These are phyloP conservation scores for Wickerhamomyces sydowiorum DNA, from an alignment of 805 yeast genomes.

Conservation along the genomic window DNA sequence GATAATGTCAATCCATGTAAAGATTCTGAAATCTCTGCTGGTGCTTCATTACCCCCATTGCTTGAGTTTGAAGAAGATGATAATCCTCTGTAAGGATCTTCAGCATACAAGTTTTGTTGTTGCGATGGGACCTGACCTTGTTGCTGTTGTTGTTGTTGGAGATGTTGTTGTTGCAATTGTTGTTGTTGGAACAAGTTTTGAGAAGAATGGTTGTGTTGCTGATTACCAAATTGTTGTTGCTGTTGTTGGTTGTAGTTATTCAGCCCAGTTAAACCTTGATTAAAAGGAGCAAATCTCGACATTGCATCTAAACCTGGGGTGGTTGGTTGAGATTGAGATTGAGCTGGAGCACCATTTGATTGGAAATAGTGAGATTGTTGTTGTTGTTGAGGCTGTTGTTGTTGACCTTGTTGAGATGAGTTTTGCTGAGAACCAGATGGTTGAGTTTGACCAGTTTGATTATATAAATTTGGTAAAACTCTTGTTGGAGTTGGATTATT, in stretches of 20 bases:
- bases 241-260: neutral
- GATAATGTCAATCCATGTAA: slow-evolving; percentile 19
- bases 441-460: slow-evolving; percentile 21
- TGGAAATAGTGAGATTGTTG: slow-evolving; percentile 27
- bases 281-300: slow-evolving; percentile 17
- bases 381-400: slow-evolving; percentile 13
- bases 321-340: slow-evolving; percentile 21
- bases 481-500: slow-evolving; percentile 26
- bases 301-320: slow-evolving; percentile 25
- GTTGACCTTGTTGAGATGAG: slow-evolving; percentile 11
- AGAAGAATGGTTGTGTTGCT: neutral
- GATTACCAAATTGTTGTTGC: slow-evolving; percentile 5
- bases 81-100: neutral
- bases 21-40: slow-evolving; percentile 15
- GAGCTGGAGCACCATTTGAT: slow-evolving; percentile 1
- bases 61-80: slow-evolving; percentile 4
- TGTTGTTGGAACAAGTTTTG: slow-evolving; percentile 4
- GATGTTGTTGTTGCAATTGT: slow-evolving; percentile 1
- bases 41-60: slow-evolving; percentile 14
- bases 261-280: neutral
- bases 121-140: slow-evolving; percentile 12
- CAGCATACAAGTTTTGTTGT: neutral
- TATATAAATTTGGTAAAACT: slow-evolving; percentile 14
- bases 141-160: slow-evolving; percentile 6
- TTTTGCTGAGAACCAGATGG: slow-evolving; percentile 10